phyloP scores from a whole-genome alignment of 2,329 filamentous ascomycete species.

The Aspergillus chevalieri region DNA sequence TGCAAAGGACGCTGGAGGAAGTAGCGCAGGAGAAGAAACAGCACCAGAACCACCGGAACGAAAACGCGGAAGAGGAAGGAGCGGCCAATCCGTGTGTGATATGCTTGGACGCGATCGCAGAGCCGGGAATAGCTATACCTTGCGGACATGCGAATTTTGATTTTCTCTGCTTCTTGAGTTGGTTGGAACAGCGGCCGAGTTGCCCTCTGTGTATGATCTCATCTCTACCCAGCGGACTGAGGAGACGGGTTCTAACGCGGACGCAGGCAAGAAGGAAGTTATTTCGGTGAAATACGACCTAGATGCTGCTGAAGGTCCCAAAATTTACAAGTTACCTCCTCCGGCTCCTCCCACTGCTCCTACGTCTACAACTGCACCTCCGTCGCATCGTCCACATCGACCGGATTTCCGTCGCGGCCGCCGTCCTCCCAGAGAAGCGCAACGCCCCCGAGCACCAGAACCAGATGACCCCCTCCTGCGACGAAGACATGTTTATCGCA shows the following conservation, averaged over 20 bases:
- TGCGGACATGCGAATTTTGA: slow-evolving; percentile 80
- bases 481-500: slow-evolving; percentile 66
- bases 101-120: slow-evolving; percentile 70
- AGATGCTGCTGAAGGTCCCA: slow-evolving; percentile 46
- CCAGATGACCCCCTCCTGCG: slow-evolving; percentile 47
- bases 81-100: slow-evolving; percentile 66
- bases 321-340: slow-evolving; percentile 52
- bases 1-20: slow-evolving; percentile 42
- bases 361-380: not conserved
- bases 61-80: slow-evolving; percentile 18
- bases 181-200: slow-evolving; percentile 64
- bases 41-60: not conserved
- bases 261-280: slow-evolving; percentile 47
- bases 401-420: slow-evolving; percentile 7
- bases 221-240: not conserved
- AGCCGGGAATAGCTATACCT: slow-evolving; percentile 64
- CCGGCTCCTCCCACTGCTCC: slow-evolving; percentile 10
- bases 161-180: slow-evolving; percentile 75
- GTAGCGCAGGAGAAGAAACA: slow-evolving; percentile 24
- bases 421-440: slow-evolving; percentile 15
- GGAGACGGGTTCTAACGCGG: slow-evolving; percentile 1
- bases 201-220: slow-evolving; percentile 69
- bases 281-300: slow-evolving; percentile 62
- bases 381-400: slow-evolving; percentile 4
- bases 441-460: slow-evolving; percentile 23